Conservation (phyloP, 1,139 yeast genomes). For the Saccharomycopsis phalli region DNA sequence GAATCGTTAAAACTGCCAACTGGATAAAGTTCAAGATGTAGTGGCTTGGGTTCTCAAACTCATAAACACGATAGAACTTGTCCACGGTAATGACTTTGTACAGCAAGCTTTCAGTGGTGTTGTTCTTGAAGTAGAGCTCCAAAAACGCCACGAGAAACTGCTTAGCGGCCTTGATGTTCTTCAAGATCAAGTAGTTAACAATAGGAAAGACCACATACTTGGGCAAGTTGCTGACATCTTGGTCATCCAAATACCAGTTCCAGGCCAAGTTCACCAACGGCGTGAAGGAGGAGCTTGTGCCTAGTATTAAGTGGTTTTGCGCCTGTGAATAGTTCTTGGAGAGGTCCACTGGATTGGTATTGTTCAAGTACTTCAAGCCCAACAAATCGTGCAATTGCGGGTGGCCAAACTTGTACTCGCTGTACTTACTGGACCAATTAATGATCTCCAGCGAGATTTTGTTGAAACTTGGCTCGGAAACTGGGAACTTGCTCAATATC, state of each 20-base stretch:
- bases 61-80: slow-evolving; percentile 23
- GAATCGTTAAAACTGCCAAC: slow-evolving; percentile 53
- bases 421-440: slow-evolving; percentile 50
- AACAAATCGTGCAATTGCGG: slow-evolving; percentile 57
- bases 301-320: slow-evolving; percentile 50
- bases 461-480: slow-evolving; percentile 57
- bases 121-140: slow-evolving; percentile 22
- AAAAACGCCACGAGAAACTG: slow-evolving; percentile 31
- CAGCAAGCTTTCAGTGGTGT: slow-evolving; percentile 22
- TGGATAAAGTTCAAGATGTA: slow-evolving; percentile 60
- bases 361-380: slow-evolving; percentile 16
- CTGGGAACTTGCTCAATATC: slow-evolving; percentile 35
- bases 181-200: slow-evolving; percentile 57
- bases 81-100: slow-evolving; percentile 6
- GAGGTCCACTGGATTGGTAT: slow-evolving; percentile 27
- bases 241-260: slow-evolving; percentile 43
- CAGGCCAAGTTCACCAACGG: slow-evolving; percentile 39
- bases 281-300: slow-evolving; percentile 34
- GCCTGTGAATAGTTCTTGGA: slow-evolving; percentile 34
- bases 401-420: slow-evolving; percentile 57
- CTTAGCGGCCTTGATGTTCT: slow-evolving; percentile 51
- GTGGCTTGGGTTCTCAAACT: slow-evolving; percentile 22
- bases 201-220: slow-evolving; percentile 35
- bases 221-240: slow-evolving; percentile 41
- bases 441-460: slow-evolving; percentile 57